Conservation (phyloP, 345 rosid genomes). For the Populus euphratica region DNA sequence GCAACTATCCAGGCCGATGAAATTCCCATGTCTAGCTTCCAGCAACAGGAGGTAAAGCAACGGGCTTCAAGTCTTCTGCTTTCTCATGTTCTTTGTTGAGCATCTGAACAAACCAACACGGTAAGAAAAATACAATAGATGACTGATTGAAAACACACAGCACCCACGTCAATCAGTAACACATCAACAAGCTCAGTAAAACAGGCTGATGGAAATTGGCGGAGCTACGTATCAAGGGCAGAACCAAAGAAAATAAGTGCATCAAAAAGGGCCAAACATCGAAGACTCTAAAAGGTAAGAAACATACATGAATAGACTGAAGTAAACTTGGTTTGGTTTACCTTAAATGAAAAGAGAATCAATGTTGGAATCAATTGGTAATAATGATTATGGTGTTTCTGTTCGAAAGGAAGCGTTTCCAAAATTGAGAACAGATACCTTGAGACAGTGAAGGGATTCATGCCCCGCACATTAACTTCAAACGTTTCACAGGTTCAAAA, state of each 20-base stretch:
- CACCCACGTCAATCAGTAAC: not conserved
- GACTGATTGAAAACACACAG: not conserved
- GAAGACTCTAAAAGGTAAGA: not conserved
- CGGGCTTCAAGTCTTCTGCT: constrained; percentile 71
- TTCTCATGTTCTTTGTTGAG: constrained; percentile 89
- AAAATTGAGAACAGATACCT: not conserved
- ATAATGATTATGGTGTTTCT: not conserved
- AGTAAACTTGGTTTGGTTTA: not conserved
- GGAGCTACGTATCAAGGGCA: not conserved
- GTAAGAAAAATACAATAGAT: not conserved
- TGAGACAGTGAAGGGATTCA: not conserved
- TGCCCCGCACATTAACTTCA: not conserved
- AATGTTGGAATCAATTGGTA: not conserved
- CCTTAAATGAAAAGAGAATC: not conserved
- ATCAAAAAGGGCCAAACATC: not conserved
- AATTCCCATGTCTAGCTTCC: constrained; percentile 35
- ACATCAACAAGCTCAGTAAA: not conserved
- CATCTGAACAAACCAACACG: constrained; percentile 40
- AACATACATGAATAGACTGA: not conserved
- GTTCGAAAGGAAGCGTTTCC: not conserved
- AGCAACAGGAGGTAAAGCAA: constrained; percentile 43
- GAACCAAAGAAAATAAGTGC: not conserved
- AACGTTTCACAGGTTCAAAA: not conserved
- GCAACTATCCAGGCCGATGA: not conserved
- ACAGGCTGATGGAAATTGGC: not conserved